Evolutionary conservation across 768 basidiomycete genomes (phyloP).

Genomic region (Cantharellus anzutake): DNA sequence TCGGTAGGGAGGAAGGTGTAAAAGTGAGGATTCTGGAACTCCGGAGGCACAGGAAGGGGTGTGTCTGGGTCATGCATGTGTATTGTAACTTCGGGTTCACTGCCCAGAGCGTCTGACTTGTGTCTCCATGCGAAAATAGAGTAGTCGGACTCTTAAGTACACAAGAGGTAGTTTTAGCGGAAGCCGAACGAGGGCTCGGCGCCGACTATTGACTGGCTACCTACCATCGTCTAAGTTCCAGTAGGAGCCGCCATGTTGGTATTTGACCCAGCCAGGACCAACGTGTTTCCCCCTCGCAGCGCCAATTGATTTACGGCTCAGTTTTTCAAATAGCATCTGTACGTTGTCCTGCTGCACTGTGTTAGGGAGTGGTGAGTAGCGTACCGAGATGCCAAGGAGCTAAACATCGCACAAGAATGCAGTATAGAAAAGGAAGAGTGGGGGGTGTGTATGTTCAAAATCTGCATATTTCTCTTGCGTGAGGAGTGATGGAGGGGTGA

Average conservation of each 20-base stretch:
- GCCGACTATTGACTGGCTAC: slow-evolving; percentile 8
- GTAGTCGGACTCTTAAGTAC: slow-evolving; percentile 58
- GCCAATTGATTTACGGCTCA: slow-evolving; percentile 42
- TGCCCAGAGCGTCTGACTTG: slow-evolving; percentile 12
- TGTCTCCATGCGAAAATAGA: slow-evolving; percentile 68
- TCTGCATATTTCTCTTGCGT: neutral
- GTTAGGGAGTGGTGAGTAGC: neutral
- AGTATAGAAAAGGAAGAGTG: slow-evolving; percentile 51
- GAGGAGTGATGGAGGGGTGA: neutral
- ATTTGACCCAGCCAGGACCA: slow-evolving; percentile 69
- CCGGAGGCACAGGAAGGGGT: slow-evolving; percentile 13
- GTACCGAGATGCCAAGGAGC: neutral
- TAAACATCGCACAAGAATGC: slow-evolving; percentile 41
- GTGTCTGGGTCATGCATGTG: slow-evolving; percentile 13
- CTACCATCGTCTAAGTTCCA: slow-evolving; percentile 86
- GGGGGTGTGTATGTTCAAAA: slow-evolving; percentile 64
- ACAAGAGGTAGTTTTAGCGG: neutral
- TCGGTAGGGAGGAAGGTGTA: slow-evolving; percentile 7
- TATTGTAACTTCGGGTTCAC: slow-evolving; percentile 7
- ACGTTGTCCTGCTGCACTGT: slow-evolving; percentile 54
- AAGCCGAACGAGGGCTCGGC: slow-evolving; percentile 2
- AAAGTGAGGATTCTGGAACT: slow-evolving; percentile 10
- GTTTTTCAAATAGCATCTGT: slow-evolving; percentile 43
- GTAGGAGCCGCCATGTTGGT: slow-evolving; percentile 54
- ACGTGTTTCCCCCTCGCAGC: slow-evolving; percentile 44